These are phyloP conservation scores for Ramaria rubella DNA, from an alignment of 768 basidiomycete genomes.

Conservation along the genomic window DNA sequence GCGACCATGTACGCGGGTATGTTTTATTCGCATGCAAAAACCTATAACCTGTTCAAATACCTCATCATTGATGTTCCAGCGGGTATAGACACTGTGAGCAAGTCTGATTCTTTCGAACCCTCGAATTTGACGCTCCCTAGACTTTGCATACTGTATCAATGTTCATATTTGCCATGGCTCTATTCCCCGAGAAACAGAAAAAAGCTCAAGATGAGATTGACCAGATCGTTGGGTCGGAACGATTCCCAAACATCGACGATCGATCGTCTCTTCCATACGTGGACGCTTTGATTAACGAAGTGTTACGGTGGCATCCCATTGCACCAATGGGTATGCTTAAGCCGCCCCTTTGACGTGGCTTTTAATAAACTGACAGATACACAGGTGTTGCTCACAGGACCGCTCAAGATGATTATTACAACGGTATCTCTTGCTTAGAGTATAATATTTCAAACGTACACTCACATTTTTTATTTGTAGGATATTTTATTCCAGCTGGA, in stretches of 20 bases:
- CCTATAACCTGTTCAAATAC: background rate
- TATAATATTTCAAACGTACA: background rate
- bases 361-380: background rate
- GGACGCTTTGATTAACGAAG: constrained; percentile 14
- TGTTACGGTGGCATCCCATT: constrained; percentile 8
- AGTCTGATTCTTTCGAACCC: background rate
- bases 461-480: background rate
- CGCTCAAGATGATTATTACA: background rate
- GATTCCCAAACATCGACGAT: constrained; percentile 14
- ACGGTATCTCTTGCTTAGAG: background rate
- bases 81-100: background rate
- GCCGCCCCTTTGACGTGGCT: background rate
- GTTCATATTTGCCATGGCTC: constrained; percentile 19
- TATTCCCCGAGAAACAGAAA: constrained; percentile 14
- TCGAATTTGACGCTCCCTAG: background rate
- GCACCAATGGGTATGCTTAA: background rate
- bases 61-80: background rate
- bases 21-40: background rate
- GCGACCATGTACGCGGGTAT: background rate
- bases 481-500: background rate
- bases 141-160: background rate
- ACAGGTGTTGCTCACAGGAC: background rate
- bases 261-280: constrained; percentile 14
- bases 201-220: constrained; percentile 19
- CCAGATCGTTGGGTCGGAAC: constrained; percentile 12